A percentile compares a stretch with the other conserved stretches of the same genome.
These are phyloP conservation scores for Candida pseudocylindracea DNA, from an alignment of 1,139 yeast species.

Conservation along the genomic window DNA sequence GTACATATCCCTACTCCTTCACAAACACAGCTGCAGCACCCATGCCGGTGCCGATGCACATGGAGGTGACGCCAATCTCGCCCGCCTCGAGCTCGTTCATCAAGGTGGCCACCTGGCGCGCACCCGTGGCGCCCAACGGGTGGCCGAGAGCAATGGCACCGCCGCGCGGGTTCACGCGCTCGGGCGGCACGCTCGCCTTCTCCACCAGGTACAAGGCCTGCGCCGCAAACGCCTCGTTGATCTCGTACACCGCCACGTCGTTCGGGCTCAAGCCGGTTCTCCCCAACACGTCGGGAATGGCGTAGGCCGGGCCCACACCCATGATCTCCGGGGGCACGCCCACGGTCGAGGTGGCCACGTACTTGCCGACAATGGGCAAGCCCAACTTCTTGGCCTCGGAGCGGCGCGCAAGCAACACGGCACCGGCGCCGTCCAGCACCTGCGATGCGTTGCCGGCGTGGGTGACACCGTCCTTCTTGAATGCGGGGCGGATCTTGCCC, in stretches of 20 bases:
- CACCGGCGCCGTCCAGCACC: constrained; percentile 90
- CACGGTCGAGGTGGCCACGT: constrained; percentile 48
- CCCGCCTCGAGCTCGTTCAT: constrained; percentile 61
- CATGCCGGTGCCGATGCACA: constrained; percentile 98
- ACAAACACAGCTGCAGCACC: constrained; percentile 85
- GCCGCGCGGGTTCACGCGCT: constrained; percentile 75
- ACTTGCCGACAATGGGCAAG: constrained; percentile 49
- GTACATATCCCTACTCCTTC: constrained; percentile 23
- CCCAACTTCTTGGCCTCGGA: constrained; percentile 64
- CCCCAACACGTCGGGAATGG: constrained; percentile 64
- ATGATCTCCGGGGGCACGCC: constrained; percentile 95
- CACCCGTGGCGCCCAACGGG: constrained; percentile 92
- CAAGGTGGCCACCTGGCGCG: constrained; percentile 81
- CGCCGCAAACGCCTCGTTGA: constrained; percentile 93
- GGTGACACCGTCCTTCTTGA: constrained; percentile 59
- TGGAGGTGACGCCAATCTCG: constrained; percentile 74
- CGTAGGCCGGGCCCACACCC: constrained; percentile 95
- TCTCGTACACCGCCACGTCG: constrained; percentile 61
- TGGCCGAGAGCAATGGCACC: constrained; percentile 96
- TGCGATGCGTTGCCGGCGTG: constrained; percentile 96
- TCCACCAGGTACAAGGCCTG: constrained; percentile 67
- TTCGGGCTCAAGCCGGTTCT: constrained; percentile 37
- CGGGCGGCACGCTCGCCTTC: constrained; percentile 39
- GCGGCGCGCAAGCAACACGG: constrained; percentile 66
- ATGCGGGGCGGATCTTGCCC: constrained; percentile 69